Percentiles rank a stretch among this genome's conserved stretches.
phyloP scores from a whole-genome alignment of 2,329 filamentous ascomycete species.

The Lachnellula hyalina region DNA sequence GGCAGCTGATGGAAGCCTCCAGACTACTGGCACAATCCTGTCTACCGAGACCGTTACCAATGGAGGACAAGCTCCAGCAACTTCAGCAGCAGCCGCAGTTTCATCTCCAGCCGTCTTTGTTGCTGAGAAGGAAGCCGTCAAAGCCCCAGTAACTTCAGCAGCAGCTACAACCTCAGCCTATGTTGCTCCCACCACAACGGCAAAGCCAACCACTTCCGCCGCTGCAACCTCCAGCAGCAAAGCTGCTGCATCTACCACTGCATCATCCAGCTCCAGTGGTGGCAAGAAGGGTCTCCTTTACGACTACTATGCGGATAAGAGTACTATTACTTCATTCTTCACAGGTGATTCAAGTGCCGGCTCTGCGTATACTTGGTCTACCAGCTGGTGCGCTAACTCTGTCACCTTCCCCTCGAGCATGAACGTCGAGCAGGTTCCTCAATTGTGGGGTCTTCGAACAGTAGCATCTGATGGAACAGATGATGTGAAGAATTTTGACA shows the following conservation, averaged over 20 bases:
- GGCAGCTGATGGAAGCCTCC: conserved; percentile 16
- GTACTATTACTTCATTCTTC: conserved; percentile 42
- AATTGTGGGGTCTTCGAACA: conserved; percentile 27
- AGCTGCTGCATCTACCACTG: neutral
- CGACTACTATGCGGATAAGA: conserved; percentile 41
- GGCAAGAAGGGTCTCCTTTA: conserved; percentile 59
- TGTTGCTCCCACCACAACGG: neutral
- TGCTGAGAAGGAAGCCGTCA: neutral
- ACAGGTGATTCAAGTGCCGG: conserved; percentile 13
- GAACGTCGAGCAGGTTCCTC: neutral
- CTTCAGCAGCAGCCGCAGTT: neutral
- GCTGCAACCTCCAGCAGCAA: neutral
- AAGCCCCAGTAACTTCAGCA: conserved; percentile 2
- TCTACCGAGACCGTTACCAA: conserved; percentile 18
- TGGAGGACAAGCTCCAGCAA: conserved; percentile 5
- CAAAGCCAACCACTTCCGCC: neutral
- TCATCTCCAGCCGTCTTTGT: neutral
- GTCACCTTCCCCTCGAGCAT: conserved; percentile 9
- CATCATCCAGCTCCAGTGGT: conserved; percentile 5
- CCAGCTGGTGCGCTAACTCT: neutral
- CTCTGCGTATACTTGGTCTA: neutral
- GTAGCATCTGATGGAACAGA: conserved; percentile 39
- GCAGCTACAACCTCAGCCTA: neutral
- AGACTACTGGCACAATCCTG: conserved; percentile 15
- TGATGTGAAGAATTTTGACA: too few species aligned